Evolutionary conservation across 345 rosid genomes (phyloP), one percentile per base, ranked within the genome.

Genomic region (Conringia planisiliqua): DNA sequence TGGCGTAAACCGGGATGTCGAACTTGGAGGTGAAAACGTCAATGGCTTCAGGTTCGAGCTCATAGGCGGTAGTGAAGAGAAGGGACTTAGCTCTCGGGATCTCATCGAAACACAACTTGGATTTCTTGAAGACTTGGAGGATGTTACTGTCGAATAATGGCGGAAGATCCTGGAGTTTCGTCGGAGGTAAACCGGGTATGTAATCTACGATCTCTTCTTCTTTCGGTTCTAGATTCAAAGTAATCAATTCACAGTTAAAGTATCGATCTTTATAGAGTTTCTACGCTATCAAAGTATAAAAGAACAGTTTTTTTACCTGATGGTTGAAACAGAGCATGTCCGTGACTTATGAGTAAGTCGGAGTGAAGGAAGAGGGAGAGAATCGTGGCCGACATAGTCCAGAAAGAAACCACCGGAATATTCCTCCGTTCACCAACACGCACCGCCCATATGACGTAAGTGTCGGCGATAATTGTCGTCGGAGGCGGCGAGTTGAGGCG

Each of bases 361-460:
- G 62, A 62, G 51, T 80, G 76, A 51, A 57, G 56, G 4, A 81
- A 65, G 14, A 72, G 3, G 2, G 82, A 77, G 44, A 87, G 74
- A 10, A 76, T 72, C 1, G 82, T 47, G 0, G 86, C 80, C 2
- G 86, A 73, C 73, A 52, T 76, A 0, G 89, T 81, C 84, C 81
- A 85, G 11, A 87, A 66, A 7, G 85, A 80, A 32, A 76, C 90
- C 71, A 86, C 85, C 47, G 83, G 88, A 60, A 86, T 83, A 56
- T 83, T 80, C 80, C 76, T 78, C 30, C 72, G 38, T 3, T 18
- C 60, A 0, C 83, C 87, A 6, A 83, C 81, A 43, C 67, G 64
- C 0, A 66, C 80, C 3, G 76, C 81, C 90, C 88, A 85, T 9
- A 35, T 1, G 43, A 83, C 12, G 36, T 48, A 16, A 3, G 83